Evolutionary conservation across 2,329 filamentous ascomycete genomes (phyloP).

Genomic region (Ciborinia camelliae): DNA sequence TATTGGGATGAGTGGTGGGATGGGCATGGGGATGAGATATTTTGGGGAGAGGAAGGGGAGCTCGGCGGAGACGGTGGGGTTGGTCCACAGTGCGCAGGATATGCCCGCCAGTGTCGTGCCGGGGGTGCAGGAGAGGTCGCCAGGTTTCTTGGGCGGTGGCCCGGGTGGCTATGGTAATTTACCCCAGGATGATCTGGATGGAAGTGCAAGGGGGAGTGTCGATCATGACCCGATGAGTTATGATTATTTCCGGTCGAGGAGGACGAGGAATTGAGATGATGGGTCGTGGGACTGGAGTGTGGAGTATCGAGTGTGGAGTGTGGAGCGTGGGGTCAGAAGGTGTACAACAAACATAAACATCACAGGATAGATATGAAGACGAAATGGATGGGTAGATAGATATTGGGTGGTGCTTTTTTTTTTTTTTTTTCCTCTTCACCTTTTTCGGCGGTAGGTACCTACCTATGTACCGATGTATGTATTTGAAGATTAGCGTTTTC

Average conservation of each 20-base stretch:
- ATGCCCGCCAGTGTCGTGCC: not conserved
- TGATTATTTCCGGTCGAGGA: slow-evolving; percentile 36
- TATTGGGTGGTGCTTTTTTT: slow-evolving; percentile 7
- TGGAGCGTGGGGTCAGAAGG: not conserved
- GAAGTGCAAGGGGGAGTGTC: slow-evolving; percentile 22
- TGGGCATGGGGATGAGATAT: not conserved
- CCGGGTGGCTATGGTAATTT: slow-evolving; percentile 58
- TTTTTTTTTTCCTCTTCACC: too few species aligned
- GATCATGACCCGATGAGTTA: slow-evolving; percentile 35
- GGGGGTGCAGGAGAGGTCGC: slow-evolving; percentile 38
- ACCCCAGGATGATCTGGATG: slow-evolving; percentile 45
- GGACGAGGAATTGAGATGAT: slow-evolving; percentile 13
- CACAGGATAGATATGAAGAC: slow-evolving; percentile 3
- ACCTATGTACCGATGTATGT: too few species aligned
- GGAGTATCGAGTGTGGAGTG: too few species aligned
- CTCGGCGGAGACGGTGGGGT: slow-evolving; percentile 1
- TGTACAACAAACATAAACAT: too few species aligned
- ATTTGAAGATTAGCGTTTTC: too few species aligned
- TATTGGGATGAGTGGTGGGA: slow-evolving; percentile 10
- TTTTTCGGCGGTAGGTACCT: too few species aligned
- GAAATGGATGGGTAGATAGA: slow-evolving; percentile 14
- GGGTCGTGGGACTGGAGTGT: not conserved
- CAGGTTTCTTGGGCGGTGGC: slow-evolving; percentile 55
- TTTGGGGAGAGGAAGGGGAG: slow-evolving; percentile 3
- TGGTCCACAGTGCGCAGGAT: slow-evolving; percentile 5